Base-by-base conservation (phyloP, 2,329 filamentous ascomycete genomes). In the Neonectria neomacrospora region DNA sequence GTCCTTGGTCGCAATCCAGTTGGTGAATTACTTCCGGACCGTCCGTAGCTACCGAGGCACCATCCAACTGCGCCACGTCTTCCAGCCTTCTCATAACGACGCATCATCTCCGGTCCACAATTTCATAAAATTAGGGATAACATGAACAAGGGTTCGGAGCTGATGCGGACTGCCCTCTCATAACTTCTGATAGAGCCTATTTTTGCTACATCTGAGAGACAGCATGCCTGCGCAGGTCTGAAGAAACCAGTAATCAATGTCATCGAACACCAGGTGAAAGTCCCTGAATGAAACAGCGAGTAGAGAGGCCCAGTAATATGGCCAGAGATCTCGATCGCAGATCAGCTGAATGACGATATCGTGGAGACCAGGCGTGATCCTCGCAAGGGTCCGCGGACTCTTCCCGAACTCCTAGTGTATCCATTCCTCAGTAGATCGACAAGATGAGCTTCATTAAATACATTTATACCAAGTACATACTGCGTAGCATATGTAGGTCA, bases 121-220 rank as follows among this genome's bases (percentile, higher is more conserved):
- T 16, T 83, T 75, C 1, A 70, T 70, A 1, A 73, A 75, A 1
- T 75, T 76, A 0, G 83, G 73, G 2, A 83, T 81, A 0, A 81
- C 82, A 34, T 84, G 82, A 5, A 84, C 82, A 0, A 82, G 82
- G 0, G 82, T 84, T 39, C 82, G 76, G 0, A 84, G 77, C 37
- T 83, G 80, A 55, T 84, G 82, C n/a, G n/a, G n/a, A n/a, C n/a
- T n/a, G n/a, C n/a, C n/a, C n/a, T n/a, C n/a, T n/a, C 59, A 82
- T 74, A 0, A 79, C 81, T 63, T 83, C 80, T 23, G 75, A 67
- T 0, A 83, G 66, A 11, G 77, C 66, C 2, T 67, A 71, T 18
- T 78, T 76, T 28, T 83, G 81, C 69, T 77, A 78, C 20, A 73
- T 74, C 3, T 78, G 75, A 4, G 76, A 76, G 7, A n/a, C n/a